phyloP scores from a whole-genome alignment of 257 asterid genomes.

The Solanum chiquidenum region DNA sequence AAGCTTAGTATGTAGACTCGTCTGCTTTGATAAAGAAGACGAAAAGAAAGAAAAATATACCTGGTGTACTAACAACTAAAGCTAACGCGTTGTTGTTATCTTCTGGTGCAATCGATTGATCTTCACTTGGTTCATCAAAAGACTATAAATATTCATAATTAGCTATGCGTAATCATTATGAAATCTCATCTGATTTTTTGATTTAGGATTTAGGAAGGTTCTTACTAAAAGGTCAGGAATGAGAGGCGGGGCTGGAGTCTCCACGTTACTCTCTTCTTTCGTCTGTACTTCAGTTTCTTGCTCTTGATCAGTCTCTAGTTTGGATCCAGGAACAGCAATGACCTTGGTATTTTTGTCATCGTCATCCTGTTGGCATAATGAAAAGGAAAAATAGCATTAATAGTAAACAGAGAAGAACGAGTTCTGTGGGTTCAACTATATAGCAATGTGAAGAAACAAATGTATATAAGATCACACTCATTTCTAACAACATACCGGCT shows the following conservation, averaged over 20 bases:
- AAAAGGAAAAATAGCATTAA: background rate
- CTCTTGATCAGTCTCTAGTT: conserved; percentile 19
- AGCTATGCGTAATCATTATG: background rate
- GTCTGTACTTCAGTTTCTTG: conserved; percentile 6
- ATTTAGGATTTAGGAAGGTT: background rate
- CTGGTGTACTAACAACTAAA: conserved; percentile 20
- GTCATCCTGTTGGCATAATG: conserved; percentile 27
- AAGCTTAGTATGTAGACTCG: background rate
- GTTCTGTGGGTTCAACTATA: background rate
- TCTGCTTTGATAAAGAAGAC: background rate
- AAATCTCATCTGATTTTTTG: background rate
- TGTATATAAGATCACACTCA: background rate
- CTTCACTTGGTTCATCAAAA: conserved; percentile 45
- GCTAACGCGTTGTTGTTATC: conserved; percentile 7
- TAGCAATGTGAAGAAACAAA: too few species aligned
- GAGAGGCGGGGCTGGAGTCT: conserved; percentile 20
- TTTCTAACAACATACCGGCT: conserved; percentile 23
- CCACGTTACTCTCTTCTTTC: conserved; percentile 9
- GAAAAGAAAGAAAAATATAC: conserved; percentile 12
- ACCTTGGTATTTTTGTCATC: conserved; percentile 12
- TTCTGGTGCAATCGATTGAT: conserved; percentile 18
- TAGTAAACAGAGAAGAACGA: background rate
- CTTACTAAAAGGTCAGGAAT: conserved; percentile 61
- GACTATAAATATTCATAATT: conserved; percentile 23
- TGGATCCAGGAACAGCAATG: conserved; percentile 15